Conservation (phyloP, 2,329 filamentous ascomycete genomes). For the Phyllosticta capitalensis region DNA sequence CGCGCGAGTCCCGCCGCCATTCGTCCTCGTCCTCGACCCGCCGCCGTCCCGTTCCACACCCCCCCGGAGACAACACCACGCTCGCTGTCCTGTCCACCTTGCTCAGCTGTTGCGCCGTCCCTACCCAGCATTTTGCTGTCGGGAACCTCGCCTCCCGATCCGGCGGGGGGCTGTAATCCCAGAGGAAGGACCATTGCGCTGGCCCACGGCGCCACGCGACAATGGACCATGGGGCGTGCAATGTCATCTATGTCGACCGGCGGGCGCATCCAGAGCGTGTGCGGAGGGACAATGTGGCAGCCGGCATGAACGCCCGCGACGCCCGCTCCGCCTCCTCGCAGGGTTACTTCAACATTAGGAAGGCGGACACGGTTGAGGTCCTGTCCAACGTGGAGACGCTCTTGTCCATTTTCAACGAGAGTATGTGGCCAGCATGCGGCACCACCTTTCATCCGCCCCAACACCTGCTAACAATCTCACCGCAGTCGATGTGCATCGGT, state of each 20-base stretch:
- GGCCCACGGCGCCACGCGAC: constrained; percentile 9
- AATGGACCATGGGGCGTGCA: constrained; percentile 37
- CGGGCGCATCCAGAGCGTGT: constrained; percentile 33
- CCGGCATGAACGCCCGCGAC: constrained; percentile 21
- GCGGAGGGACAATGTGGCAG: constrained; percentile 26
- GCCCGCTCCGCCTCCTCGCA: constrained; percentile 18
- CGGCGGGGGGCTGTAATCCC: constrained; percentile 11
- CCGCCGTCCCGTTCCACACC: background rate
- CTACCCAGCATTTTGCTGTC: constrained; percentile 8
- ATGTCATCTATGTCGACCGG: constrained; percentile 36
- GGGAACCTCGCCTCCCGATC: constrained; percentile 9
- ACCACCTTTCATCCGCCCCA: background rate
- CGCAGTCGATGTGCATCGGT: constrained; percentile 31
- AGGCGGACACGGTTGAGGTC: constrained; percentile 25
- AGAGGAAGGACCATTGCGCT: constrained; percentile 6
- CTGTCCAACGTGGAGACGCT: constrained; percentile 31
- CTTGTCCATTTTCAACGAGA: constrained; percentile 33
- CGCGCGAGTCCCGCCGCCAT: background rate
- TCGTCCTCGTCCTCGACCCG: background rate
- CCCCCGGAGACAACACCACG: background rate
- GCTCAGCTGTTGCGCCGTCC: background rate
- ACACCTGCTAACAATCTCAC: constrained; percentile 1
- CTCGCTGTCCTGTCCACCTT: background rate
- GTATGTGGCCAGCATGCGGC: constrained; percentile 17
- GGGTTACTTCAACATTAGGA: constrained; percentile 27